Conservation (phyloP, 495 filamentous ascomycete species). For the Xylaria longipes region DNA sequence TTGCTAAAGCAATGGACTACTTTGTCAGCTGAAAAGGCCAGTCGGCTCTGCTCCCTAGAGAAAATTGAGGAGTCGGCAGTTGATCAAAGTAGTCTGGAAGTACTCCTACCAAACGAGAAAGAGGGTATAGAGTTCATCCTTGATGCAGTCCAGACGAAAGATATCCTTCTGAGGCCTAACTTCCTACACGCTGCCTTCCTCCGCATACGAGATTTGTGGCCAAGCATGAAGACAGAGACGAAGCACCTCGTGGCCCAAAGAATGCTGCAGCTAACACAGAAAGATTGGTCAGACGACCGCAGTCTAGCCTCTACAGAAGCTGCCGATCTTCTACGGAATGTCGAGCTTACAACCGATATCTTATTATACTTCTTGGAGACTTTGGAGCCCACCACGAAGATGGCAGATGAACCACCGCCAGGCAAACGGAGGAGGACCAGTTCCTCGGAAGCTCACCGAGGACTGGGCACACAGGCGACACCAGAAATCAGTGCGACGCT, state of each 20-base stretch:
- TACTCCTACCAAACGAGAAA: constrained; percentile 69
- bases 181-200: constrained; percentile 67
- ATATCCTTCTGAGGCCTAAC: constrained; percentile 49
- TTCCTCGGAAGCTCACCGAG: constrained; percentile 60
- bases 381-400: constrained; percentile 67
- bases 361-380: constrained; percentile 72
- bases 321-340: constrained; percentile 68
- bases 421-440: constrained; percentile 80
- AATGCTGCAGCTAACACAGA: constrained; percentile 58
- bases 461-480: constrained; percentile 43
- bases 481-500: constrained; percentile 66
- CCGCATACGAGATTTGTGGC: constrained; percentile 73
- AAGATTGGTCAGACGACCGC: constrained; percentile 32
- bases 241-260: constrained; percentile 64
- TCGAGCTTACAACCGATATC: constrained; percentile 72
- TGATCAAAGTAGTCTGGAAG: constrained; percentile 64
- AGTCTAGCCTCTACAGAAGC: constrained; percentile 57
- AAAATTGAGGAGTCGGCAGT: constrained; percentile 63
- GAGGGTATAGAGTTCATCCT: constrained; percentile 69
- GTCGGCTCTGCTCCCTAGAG: constrained; percentile 53
- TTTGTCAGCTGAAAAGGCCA: constrained; percentile 49
- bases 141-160: constrained; percentile 56
- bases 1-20: constrained; percentile 69
- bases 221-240: constrained; percentile 67
- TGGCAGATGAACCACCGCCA: constrained; percentile 66